Conservation (phyloP, 257 asterid genomes). For the Cynanchum wilfordii region DNA sequence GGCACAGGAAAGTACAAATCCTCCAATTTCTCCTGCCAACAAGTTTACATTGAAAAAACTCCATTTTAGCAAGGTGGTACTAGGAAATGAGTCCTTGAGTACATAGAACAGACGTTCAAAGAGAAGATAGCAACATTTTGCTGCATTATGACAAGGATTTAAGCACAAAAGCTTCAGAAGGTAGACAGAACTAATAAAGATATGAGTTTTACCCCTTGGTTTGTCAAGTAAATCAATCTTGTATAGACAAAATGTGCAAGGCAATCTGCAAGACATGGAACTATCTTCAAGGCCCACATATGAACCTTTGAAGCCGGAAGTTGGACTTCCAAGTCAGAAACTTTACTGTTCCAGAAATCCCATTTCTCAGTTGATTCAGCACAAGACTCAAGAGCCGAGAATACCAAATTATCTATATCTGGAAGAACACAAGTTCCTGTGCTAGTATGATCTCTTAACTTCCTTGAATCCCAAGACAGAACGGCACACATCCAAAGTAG, state of each 20-base stretch:
- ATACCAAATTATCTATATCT: constrained; percentile 63
- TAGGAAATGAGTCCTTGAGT: neutral
- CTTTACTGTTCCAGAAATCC: constrained; percentile 49
- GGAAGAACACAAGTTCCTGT: constrained; percentile 44
- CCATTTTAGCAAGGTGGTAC: neutral
- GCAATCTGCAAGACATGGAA: constrained; percentile 76
- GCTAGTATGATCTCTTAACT: constrained; percentile 21
- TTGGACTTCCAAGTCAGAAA: constrained; percentile 41
- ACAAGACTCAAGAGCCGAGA: constrained; percentile 58
- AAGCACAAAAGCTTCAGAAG: neutral
- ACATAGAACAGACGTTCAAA: too few relatives aligned
- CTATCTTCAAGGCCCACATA: constrained; percentile 67
- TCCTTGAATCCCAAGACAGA: constrained; percentile 61
- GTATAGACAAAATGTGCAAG: constrained; percentile 60
- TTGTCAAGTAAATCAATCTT: constrained; percentile 44
- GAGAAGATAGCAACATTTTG: neutral
- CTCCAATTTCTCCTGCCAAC: constrained; percentile 55
- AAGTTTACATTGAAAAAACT: constrained; percentile 17
- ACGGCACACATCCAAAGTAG: constrained; percentile 72
- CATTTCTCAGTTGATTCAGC: constrained; percentile 35
- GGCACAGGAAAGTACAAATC: constrained; percentile 42
- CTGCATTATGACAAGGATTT: neutral
- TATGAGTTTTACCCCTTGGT: constrained; percentile 33
- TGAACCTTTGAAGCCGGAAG: constrained; percentile 61
- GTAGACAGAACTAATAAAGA: neutral